Percentiles rank a stretch among this genome's conserved stretches.
These are phyloP conservation scores for Suhomyces yuchorum DNA, from an alignment of 1,139 yeast species.

Conservation along the genomic window DNA sequence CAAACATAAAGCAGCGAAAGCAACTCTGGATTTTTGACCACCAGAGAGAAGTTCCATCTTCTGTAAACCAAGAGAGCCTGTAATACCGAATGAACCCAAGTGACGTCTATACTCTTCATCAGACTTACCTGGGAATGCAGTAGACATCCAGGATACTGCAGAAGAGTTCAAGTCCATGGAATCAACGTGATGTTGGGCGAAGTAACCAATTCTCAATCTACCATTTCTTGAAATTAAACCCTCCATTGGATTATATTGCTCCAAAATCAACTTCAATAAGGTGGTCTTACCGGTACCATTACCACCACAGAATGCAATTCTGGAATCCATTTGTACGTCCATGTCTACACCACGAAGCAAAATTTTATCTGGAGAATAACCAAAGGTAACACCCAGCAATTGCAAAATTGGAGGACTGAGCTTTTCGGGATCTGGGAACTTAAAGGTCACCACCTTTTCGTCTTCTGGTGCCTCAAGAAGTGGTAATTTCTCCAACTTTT, in stretches of 20 bases:
- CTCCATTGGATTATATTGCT: slow-evolving; percentile 64
- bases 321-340: slow-evolving; percentile 89
- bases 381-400: slow-evolving; percentile 82
- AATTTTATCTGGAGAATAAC: slow-evolving; percentile 67
- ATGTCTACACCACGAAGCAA: slow-evolving; percentile 75
- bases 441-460: slow-evolving; percentile 80
- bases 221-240: slow-evolving; percentile 83
- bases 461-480: slow-evolving; percentile 92
- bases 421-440: slow-evolving; percentile 93
- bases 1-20: slow-evolving; percentile 92
- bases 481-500: slow-evolving; percentile 92
- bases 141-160: slow-evolving; percentile 94
- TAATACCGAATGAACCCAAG: slow-evolving; percentile 94
- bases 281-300: slow-evolving; percentile 99
- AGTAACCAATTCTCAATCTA: slow-evolving; percentile 89
- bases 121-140: slow-evolving; percentile 85
- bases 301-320: slow-evolving; percentile 97
- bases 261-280: slow-evolving; percentile 81
- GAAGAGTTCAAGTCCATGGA: slow-evolving; percentile 89
- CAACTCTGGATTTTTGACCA: slow-evolving; percentile 98
- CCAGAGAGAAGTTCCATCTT: slow-evolving; percentile 90
- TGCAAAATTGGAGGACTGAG: slow-evolving; percentile 93
- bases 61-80: slow-evolving; percentile 90
- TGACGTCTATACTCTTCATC: slow-evolving; percentile 98
- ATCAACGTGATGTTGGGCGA: slow-evolving; percentile 99